Evolutionary conservation across 352 stramenopile genomes (phyloP).

Genomic region (Phytophthora podocarpi): DNA sequence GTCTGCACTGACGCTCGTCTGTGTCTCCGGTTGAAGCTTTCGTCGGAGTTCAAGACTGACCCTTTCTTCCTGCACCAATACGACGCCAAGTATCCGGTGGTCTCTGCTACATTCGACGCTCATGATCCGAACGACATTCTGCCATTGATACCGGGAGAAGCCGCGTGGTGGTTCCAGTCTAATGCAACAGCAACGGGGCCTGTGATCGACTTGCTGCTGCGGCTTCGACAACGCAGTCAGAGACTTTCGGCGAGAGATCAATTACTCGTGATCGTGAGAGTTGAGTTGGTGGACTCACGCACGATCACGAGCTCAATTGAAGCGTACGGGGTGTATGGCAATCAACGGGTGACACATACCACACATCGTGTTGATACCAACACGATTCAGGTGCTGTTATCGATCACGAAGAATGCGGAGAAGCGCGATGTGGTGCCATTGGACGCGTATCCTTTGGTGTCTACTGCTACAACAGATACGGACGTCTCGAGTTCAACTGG

Average conservation of each 20-base stretch:
- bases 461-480: neutral
- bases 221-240: slow-evolving; percentile 45
- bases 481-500: neutral
- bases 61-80: slow-evolving; percentile 40
- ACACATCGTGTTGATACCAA: slow-evolving; percentile 11
- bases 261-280: slow-evolving; percentile 27
- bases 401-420: slow-evolving; percentile 19
- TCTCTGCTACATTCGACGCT: slow-evolving; percentile 35
- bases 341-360: slow-evolving; percentile 27
- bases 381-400: slow-evolving; percentile 28
- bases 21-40: slow-evolving; percentile 39
- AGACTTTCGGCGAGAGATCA: slow-evolving; percentile 32
- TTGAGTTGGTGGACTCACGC: slow-evolving; percentile 4
- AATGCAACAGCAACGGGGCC: slow-evolving; percentile 3
- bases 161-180: slow-evolving; percentile 39
- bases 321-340: slow-evolving; percentile 39
- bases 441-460: slow-evolving; percentile 34
- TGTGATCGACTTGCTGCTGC: slow-evolving; percentile 37
- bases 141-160: slow-evolving; percentile 19
- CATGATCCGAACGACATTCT: slow-evolving; percentile 7
- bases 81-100: slow-evolving; percentile 21
- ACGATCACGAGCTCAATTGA: slow-evolving; percentile 19
- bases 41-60: slow-evolving; percentile 30
- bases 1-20: slow-evolving; percentile 8
- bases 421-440: slow-evolving; percentile 16